These are phyloP conservation scores for Neurospora sp. DNA, from an alignment of 495 filamentous ascomycete species.

Conservation along the genomic window DNA sequence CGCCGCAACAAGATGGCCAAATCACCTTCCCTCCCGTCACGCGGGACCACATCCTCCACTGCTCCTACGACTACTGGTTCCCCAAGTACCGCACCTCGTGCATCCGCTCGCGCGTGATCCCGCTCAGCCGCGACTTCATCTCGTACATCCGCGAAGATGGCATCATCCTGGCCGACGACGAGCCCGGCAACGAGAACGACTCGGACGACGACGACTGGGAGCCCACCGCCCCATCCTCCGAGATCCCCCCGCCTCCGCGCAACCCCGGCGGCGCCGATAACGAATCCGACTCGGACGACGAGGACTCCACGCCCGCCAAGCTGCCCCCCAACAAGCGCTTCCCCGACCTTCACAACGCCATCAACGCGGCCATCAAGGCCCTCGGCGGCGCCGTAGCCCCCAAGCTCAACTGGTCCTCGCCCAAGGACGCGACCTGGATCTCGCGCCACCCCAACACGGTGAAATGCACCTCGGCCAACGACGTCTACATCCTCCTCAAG, in stretches of 20 bases:
- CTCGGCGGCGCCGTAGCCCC: constrained; percentile 76
- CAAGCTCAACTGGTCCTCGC: constrained; percentile 95
- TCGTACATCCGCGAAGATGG: constrained; percentile 86
- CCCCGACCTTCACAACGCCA: constrained; percentile 60
- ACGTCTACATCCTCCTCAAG: constrained; percentile 89
- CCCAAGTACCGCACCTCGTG: constrained; percentile 71
- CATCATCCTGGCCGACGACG: constrained; percentile 67
- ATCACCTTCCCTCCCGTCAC: constrained; percentile 76
- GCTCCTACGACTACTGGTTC: constrained; percentile 90
- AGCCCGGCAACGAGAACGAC: constrained; percentile 30
- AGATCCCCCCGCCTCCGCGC: constrained; percentile 17
- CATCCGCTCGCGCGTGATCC: constrained; percentile 76
- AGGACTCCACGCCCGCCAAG: constrained; percentile 17
- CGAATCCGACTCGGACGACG: constrained; percentile 28
- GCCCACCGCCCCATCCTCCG: constrained; percentile 20
- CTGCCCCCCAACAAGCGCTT: constrained; percentile 37
- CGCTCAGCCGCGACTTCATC: constrained; percentile 63
- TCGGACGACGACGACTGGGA: constrained; percentile 41
- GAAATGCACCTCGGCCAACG: constrained; percentile 76
- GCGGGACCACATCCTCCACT: constrained; percentile 79
- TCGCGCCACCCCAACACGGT: constrained; percentile 73
- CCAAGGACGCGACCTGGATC: constrained; percentile 97
- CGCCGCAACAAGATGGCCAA: constrained; percentile 3
- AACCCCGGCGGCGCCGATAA: constrained; percentile 21
- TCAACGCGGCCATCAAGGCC: constrained; percentile 64